Evolutionary conservation across 192 early-diverging fungal species (phyloP).

Genomic region (Pecoramyces ruminantium): DNA sequence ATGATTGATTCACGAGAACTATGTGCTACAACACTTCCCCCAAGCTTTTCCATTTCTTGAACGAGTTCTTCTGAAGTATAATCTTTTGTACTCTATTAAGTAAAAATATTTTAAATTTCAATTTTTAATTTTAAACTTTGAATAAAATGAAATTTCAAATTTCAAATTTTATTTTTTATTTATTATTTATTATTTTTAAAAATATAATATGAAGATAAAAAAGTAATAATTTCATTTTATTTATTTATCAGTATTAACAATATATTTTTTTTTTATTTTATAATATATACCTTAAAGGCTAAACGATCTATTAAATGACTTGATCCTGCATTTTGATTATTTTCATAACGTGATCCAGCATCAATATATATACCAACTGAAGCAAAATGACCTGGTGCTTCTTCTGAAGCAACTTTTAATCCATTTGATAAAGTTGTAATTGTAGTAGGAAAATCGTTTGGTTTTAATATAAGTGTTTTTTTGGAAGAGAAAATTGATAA

Average conservation of each 20-base stretch:
- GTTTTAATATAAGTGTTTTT: background rate
- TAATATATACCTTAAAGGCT: constrained; percentile 74
- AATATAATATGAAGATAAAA: no score
- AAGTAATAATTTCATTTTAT: no score
- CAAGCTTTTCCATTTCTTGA: constrained; percentile 63
- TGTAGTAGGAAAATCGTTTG: background rate
- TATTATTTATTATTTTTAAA: no score
- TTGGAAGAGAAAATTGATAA: background rate
- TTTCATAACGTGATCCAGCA: constrained; percentile 79
- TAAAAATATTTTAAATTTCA: no score
- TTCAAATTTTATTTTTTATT: background rate
- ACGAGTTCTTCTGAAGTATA: constrained; percentile 52
- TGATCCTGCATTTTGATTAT: constrained; percentile 41
- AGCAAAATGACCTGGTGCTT: constrained; percentile 73
- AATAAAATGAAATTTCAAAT: background rate
- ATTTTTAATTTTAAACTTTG: no score
- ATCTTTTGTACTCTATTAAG: constrained; percentile 49
- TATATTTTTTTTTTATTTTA: no score
- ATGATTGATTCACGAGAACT: constrained; percentile 84
- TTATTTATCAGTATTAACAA: no score
- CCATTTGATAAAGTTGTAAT: constrained; percentile 80
- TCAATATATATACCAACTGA: constrained; percentile 80
- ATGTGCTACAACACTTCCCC: constrained; percentile 79
- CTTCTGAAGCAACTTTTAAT: constrained; percentile 64
- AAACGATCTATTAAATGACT: constrained; percentile 78